Percentiles rank a stretch among this genome's conserved stretches.
Conservation (phyloP, 345 rosid genomes). For the Raphanus raphanistrum region DNA sequence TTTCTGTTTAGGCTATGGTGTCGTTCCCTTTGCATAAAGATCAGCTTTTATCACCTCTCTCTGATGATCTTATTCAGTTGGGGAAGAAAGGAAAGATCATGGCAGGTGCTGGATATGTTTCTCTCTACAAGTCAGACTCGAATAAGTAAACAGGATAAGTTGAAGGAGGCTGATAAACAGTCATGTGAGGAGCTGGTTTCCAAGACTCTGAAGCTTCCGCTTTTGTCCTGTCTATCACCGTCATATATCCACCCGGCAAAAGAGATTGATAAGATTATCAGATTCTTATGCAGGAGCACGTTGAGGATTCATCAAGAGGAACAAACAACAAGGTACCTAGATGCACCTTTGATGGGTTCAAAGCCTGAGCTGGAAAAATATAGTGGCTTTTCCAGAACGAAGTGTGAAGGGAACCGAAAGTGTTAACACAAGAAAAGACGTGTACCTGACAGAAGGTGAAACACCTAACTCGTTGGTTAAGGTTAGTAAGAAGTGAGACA, state of each 20-base stretch:
- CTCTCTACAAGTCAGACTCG: slow-evolving; percentile 35
- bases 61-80: slow-evolving; percentile 58
- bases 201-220: slow-evolving; percentile 65
- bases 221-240: slow-evolving; percentile 53
- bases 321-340: no score
- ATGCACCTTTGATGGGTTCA: slow-evolving; percentile 22
- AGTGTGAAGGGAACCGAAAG: slow-evolving; percentile 51
- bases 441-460: slow-evolving; percentile 4
- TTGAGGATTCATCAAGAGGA: slow-evolving; percentile 38
- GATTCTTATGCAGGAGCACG: slow-evolving; percentile 27
- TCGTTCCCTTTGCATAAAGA: slow-evolving; percentile 59
- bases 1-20: slow-evolving; percentile 67
- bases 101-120: slow-evolving; percentile 40
- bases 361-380: slow-evolving; percentile 46
- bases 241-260: slow-evolving; percentile 38
- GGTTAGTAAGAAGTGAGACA: slow-evolving; percentile 42
- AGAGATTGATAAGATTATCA: slow-evolving; percentile 25
- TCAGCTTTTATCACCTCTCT: slow-evolving; percentile 76
- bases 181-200: slow-evolving; percentile 74
- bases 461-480: slow-evolving; percentile 39
- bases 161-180: slow-evolving; percentile 39
- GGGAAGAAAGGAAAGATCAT: slow-evolving; percentile 44
- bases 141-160: slow-evolving; percentile 27
- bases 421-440: slow-evolving; percentile 32
- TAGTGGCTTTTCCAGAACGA: slow-evolving; percentile 39